phyloP scores from a whole-genome alignment of 805 yeast species.

The Spathaspora girioi region DNA sequence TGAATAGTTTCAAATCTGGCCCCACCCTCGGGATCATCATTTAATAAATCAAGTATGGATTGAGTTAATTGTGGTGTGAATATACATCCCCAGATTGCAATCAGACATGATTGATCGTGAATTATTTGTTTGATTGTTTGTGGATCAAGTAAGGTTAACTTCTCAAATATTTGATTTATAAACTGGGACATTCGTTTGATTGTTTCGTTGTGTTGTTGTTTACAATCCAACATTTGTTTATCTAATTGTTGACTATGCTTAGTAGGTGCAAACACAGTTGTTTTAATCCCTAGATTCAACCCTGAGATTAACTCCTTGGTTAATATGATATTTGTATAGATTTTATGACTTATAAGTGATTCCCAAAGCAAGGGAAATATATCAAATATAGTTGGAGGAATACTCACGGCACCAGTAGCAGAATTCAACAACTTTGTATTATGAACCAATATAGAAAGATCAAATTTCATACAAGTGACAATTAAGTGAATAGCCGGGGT shows the following conservation, averaged over 20 bases:
- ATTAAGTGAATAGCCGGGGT: slow-evolving; percentile 30
- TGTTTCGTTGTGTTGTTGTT: slow-evolving; percentile 29
- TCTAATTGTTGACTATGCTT: slow-evolving; percentile 12
- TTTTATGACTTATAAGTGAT: slow-evolving; percentile 5
- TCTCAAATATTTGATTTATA: slow-evolving; percentile 24
- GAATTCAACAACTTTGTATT: slow-evolving; percentile 20
- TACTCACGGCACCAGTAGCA: slow-evolving; percentile 7
- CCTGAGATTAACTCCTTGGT: slow-evolving; percentile 15
- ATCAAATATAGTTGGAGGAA: slow-evolving; percentile 30
- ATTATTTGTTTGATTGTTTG: slow-evolving; percentile 19
- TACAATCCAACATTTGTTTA: slow-evolving; percentile 20
- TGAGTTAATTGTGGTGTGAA: slow-evolving; percentile 68
- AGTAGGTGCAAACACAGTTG: slow-evolving; percentile 19
- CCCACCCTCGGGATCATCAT: slow-evolving; percentile 76
- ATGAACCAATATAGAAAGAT: slow-evolving; percentile 35
- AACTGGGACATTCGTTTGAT: slow-evolving; percentile 17
- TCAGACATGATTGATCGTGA: slow-evolving; percentile 34
- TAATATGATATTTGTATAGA: slow-evolving; percentile 6
- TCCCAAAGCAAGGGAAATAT: slow-evolving; percentile 31
- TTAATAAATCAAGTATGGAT: slow-evolving; percentile 64
- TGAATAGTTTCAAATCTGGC: slow-evolving; percentile 67
- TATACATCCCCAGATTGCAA: slow-evolving; percentile 73
- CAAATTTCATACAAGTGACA: slow-evolving; percentile 42
- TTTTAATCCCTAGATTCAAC: slow-evolving; percentile 6
- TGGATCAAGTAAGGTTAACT: slow-evolving; percentile 29